A percentile compares a stretch with the other conserved stretches of the same genome.
These are phyloP conservation scores for Kitagawia praeruptora DNA, from an alignment of 129 eudicot species.

Conservation along the genomic window DNA sequence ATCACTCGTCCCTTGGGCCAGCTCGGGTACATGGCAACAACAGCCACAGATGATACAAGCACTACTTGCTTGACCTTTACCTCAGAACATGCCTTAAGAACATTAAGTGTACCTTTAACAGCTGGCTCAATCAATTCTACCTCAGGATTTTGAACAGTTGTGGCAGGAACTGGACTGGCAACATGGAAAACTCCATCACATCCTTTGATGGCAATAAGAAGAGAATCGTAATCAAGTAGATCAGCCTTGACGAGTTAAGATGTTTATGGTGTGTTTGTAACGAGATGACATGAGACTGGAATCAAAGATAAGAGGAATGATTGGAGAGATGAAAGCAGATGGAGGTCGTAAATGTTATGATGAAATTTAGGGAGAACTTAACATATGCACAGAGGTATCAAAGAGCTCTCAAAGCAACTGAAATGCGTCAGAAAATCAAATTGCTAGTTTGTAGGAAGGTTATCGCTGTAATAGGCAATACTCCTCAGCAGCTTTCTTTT, in stretches of 20 bases:
- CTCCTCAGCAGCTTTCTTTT: too few relatives aligned
- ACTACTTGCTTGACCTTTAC: slow-evolving; percentile 56
- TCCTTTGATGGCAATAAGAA: slow-evolving; percentile 49
- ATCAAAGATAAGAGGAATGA: too few relatives aligned
- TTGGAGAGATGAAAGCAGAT: background rate
- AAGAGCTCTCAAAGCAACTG: too few relatives aligned
- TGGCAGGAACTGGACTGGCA: slow-evolving; percentile 76
- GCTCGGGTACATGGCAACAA: slow-evolving; percentile 41
- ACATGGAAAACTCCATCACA: slow-evolving; percentile 80
- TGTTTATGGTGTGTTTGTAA: background rate
- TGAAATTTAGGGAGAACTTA: background rate
- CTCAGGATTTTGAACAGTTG: slow-evolving; percentile 68
- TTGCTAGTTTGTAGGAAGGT: too few relatives aligned
- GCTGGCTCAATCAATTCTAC: slow-evolving; percentile 80
- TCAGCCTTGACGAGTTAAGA: slow-evolving; percentile 53
- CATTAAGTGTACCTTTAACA: slow-evolving; percentile 68
- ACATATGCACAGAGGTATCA: too few relatives aligned
- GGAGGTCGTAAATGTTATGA: background rate
- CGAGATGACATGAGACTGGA: background rate
- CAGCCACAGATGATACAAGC: slow-evolving; percentile 59
- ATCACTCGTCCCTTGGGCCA: slow-evolving; percentile 41
- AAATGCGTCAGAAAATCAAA: too few relatives aligned
- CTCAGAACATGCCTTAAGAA: too few relatives aligned
- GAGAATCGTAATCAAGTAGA: slow-evolving; percentile 59
- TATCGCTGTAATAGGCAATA: too few relatives aligned